These are phyloP conservation scores for Fraxinus dipetala DNA, from an alignment of 305 asterid species.

Conservation along the genomic window DNA sequence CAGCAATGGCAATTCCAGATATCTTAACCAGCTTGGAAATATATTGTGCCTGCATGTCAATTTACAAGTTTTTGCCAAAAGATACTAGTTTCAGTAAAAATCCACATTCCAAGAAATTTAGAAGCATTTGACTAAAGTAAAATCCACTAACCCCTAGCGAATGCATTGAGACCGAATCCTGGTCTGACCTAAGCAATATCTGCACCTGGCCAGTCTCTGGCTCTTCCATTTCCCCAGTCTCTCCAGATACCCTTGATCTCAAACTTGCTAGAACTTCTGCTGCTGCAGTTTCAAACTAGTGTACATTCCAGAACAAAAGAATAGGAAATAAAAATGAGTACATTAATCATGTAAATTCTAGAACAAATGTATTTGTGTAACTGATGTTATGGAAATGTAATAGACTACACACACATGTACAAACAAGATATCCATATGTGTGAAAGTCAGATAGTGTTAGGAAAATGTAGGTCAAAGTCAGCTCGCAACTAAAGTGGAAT, in stretches of 20 bases:
- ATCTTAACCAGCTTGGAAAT: constrained; percentile 84
- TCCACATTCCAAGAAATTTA: background rate
- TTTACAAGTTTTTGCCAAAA: background rate
- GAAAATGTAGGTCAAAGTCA: no score
- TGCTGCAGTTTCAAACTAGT: constrained; percentile 86
- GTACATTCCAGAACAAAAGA: constrained; percentile 11
- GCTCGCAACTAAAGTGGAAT: no score
- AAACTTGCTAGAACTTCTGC: constrained; percentile 47
- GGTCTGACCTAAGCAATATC: constrained; percentile 76
- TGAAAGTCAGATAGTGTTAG: background rate
- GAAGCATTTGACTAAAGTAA: background rate
- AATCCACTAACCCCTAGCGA: constrained; percentile 75
- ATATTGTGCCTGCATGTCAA: constrained; percentile 64
- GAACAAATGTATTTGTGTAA: background rate
- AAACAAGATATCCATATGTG: background rate
- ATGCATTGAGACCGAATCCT: constrained; percentile 81
- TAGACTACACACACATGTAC: background rate
- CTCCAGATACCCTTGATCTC: constrained; percentile 46
- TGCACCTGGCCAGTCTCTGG: constrained; percentile 89
- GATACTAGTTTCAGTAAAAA: constrained; percentile 7
- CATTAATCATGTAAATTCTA: background rate
- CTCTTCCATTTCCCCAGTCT: constrained; percentile 83
- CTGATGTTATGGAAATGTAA: background rate
- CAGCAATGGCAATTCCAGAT: constrained; percentile 93
- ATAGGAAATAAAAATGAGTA: background rate